Conservation (phyloP, 495 filamentous ascomycete species). For the Aspergillus wentii region DNA sequence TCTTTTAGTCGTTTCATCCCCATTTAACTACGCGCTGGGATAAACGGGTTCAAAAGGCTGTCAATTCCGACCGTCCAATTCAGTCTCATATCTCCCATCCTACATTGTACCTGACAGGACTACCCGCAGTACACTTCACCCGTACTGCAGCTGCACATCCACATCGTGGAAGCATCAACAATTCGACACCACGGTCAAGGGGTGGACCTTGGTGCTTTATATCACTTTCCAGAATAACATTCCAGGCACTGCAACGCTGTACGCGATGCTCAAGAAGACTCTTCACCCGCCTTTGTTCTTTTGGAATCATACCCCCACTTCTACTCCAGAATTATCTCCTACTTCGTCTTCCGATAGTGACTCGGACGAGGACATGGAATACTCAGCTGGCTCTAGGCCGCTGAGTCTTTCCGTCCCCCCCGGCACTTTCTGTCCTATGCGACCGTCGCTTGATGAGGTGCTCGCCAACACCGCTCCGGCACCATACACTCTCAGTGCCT, state of each 20-base stretch:
- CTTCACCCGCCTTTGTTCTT: conserved; percentile 38
- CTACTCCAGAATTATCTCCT: conserved; percentile 41
- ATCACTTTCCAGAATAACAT: conserved; percentile 14
- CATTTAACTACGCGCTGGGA: too few species aligned
- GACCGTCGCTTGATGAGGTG: conserved; percentile 82
- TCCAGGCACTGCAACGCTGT: too few species aligned
- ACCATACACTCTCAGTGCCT: conserved; percentile 89
- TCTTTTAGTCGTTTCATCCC: too few species aligned
- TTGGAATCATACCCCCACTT: conserved; percentile 34
- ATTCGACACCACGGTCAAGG: too few species aligned
- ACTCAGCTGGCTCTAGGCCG: conserved; percentile 49
- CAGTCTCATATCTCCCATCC: too few species aligned
- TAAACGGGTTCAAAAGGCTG: too few species aligned
- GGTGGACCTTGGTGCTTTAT: conserved; percentile 9
- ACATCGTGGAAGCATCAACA: too few species aligned
- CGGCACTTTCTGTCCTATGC: conserved; percentile 64
- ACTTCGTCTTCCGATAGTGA: conserved; percentile 42
- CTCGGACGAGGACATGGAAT: conserved; percentile 54
- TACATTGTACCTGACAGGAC: too few species aligned
- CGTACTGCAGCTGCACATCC: too few species aligned
- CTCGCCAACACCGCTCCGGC: conserved; percentile 80
- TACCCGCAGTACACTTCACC: too few species aligned
- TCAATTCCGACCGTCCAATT: too few species aligned
- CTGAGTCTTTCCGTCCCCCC: conserved; percentile 57
- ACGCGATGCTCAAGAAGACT: conserved; percentile 47